These are phyloP conservation scores for Kitagawia praeruptora DNA, from an alignment of 129 eudicot genomes.

Conservation along the genomic window DNA sequence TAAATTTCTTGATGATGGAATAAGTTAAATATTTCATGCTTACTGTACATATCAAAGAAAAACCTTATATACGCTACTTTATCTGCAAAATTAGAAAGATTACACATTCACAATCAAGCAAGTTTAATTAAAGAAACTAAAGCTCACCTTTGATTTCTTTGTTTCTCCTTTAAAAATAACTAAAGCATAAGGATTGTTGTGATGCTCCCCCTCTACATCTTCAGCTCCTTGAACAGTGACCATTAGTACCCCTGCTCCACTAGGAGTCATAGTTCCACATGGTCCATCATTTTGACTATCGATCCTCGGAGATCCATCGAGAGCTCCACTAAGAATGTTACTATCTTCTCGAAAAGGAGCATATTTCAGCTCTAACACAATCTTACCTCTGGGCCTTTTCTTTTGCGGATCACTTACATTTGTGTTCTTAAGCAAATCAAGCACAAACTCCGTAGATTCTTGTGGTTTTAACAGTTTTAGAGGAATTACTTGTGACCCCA, in stretches of 20 bases:
- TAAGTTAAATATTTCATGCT: not conserved
- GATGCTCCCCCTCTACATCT: constrained; percentile 66
- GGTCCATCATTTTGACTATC: constrained; percentile 22
- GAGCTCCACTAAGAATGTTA: constrained; percentile 29
- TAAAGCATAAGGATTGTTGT: constrained; percentile 65
- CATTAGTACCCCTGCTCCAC: constrained; percentile 75
- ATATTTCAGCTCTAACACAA: constrained; percentile 65
- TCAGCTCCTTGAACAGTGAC: constrained; percentile 71
- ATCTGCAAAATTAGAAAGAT: not conserved
- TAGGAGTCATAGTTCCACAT: constrained; percentile 24
- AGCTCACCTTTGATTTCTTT: constrained; percentile 66
- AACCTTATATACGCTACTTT: not conserved
- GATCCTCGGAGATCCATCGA: constrained; percentile 18
- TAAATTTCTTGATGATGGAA: not conserved
- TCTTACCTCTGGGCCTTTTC: constrained; percentile 61
- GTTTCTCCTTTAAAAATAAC: constrained; percentile 61
- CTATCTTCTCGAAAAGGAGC: constrained; percentile 71
- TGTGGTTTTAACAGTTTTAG: constrained; percentile 57
- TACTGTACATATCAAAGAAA: not conserved
- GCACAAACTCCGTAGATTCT: constrained; percentile 55
- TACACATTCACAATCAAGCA: not conserved
- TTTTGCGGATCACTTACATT: constrained; percentile 34
- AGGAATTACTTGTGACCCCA: constrained; percentile 76
- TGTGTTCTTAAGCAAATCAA: constrained; percentile 67
- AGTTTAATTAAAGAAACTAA: not conserved